phyloP scores from a whole-genome alignment of 495 filamentous ascomycete species.

The Cercophora newfieldiana region DNA sequence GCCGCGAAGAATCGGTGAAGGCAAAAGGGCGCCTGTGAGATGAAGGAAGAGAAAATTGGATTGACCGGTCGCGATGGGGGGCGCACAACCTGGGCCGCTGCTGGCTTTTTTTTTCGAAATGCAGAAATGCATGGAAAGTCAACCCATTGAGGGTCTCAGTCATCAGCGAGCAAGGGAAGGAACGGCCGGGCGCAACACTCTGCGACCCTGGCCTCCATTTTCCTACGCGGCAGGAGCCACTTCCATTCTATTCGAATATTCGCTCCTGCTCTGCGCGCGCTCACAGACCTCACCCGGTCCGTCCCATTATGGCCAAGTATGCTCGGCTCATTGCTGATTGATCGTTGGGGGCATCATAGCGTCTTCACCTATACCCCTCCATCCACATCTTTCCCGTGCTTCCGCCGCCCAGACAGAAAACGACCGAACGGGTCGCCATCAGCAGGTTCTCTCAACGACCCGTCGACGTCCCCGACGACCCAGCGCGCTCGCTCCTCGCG shows the following conservation, averaged over 20 bases:
- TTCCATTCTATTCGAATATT: not conserved
- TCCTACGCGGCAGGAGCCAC: constrained; percentile 14
- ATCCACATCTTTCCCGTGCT: not conserved
- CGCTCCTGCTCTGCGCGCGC: constrained; percentile 6
- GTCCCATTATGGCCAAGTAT: constrained; percentile 8
- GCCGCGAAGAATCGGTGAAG: constrained; percentile 35
- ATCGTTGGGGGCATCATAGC: constrained; percentile 12
- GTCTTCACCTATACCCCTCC: constrained; percentile 4
- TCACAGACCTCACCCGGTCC: constrained; percentile 24
- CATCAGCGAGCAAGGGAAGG: constrained; percentile 6
- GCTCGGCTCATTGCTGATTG: constrained; percentile 20
- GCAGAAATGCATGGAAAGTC: constrained; percentile 8
- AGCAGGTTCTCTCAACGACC: not conserved
- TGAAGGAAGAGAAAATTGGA: constrained; percentile 31
- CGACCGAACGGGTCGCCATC: not conserved
- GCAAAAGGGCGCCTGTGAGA: constrained; percentile 20
- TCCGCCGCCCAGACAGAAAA: not conserved
- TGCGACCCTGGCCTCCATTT: not conserved
- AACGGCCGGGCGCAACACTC: constrained; percentile 13
- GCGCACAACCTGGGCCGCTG: constrained; percentile 28
- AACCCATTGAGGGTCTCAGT: not conserved
- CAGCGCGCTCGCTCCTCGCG: not conserved
- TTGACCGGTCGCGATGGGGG: constrained; percentile 34
- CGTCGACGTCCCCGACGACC: not conserved
- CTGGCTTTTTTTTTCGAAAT: constrained; percentile 18